These are phyloP conservation scores for Solanum dulcamara DNA, from an alignment of 257 asterid species.

Conservation along the genomic window DNA sequence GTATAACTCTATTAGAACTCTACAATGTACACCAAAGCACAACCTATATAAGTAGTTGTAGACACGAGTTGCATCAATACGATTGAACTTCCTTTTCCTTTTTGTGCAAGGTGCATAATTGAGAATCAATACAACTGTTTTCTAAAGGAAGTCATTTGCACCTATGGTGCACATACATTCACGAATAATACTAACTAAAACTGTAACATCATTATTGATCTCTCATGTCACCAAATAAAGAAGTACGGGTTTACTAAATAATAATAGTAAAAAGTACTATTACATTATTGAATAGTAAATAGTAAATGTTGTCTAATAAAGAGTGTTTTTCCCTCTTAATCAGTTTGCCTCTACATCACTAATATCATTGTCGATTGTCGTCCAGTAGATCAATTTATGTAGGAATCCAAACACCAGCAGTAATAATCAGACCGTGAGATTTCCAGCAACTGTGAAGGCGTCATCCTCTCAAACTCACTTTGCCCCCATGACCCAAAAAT, in stretches of 20 bases:
- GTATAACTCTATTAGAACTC: too few relatives aligned
- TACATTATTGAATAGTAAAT: background rate
- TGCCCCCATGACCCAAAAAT: conserved; percentile 57
- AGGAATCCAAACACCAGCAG: conserved; percentile 71
- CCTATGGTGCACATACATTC: background rate
- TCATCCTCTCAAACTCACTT: conserved; percentile 76
- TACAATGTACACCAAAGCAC: too few relatives aligned
- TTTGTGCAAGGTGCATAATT: too few relatives aligned
- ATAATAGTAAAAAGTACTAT: background rate
- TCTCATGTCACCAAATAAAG: background rate
- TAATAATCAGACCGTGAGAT: conserved; percentile 69
- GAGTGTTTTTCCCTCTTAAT: background rate
- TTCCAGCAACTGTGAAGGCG: conserved; percentile 54
- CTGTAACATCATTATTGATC: background rate
- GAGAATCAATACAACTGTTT: too few relatives aligned
- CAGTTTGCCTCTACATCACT: too few relatives aligned
- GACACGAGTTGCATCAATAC: too few relatives aligned
- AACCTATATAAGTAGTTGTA: too few relatives aligned
- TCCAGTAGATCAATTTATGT: background rate
- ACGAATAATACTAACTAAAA: background rate
- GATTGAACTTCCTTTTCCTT: too few relatives aligned
- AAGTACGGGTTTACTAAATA: background rate
- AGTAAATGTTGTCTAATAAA: background rate
- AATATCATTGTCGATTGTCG: too few relatives aligned
- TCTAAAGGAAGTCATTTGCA: too few relatives aligned